Evolutionary conservation across 768 basidiomycete species (phyloP).

Genomic region (Amanita pseudoporphyria): DNA sequence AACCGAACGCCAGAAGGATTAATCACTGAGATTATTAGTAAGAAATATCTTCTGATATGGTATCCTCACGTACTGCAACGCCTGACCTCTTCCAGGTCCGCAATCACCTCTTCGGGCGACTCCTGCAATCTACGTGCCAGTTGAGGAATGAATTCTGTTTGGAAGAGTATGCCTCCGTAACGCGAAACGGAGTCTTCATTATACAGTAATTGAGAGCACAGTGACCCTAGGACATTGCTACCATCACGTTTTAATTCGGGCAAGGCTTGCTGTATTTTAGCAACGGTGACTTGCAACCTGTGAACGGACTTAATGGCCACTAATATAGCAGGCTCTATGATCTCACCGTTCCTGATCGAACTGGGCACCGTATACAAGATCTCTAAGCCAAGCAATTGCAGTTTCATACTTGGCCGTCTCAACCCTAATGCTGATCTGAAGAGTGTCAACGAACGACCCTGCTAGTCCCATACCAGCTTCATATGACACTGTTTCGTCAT

Average conservation of each 20-base stretch:
- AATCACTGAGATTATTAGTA: constrained; percentile 45
- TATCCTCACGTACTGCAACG: constrained; percentile 39
- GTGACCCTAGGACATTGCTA: constrained; percentile 62
- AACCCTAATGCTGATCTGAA: constrained; percentile 77
- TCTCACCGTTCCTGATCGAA: constrained; percentile 73
- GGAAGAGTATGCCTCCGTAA: constrained; percentile 57
- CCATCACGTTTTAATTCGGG: constrained; percentile 92
- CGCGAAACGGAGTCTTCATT: constrained; percentile 62
- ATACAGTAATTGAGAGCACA: constrained; percentile 59
- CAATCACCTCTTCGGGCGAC: constrained; percentile 59
- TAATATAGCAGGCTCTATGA: background rate
- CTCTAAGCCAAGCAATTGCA: constrained; percentile 79
- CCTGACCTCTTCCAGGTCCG: constrained; percentile 69
- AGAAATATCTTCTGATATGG: background rate
- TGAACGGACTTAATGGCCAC: background rate
- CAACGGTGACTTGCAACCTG: constrained; percentile 75
- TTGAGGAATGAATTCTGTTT: constrained; percentile 72
- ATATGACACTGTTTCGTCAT: constrained; percentile 87
- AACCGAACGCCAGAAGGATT: constrained; percentile 79
- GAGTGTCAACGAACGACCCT: constrained; percentile 59
- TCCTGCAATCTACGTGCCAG: constrained; percentile 65
- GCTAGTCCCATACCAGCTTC: constrained; percentile 59
- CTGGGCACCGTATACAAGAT: constrained; percentile 64
- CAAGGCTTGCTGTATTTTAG: constrained; percentile 83
- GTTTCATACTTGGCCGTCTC: constrained; percentile 70